A percentile compares a stretch with the other conserved stretches of the same genome.
Evolutionary conservation across 352 stramenopile genomes (phyloP).

Genomic region (Phytophthora cryptogea): DNA sequence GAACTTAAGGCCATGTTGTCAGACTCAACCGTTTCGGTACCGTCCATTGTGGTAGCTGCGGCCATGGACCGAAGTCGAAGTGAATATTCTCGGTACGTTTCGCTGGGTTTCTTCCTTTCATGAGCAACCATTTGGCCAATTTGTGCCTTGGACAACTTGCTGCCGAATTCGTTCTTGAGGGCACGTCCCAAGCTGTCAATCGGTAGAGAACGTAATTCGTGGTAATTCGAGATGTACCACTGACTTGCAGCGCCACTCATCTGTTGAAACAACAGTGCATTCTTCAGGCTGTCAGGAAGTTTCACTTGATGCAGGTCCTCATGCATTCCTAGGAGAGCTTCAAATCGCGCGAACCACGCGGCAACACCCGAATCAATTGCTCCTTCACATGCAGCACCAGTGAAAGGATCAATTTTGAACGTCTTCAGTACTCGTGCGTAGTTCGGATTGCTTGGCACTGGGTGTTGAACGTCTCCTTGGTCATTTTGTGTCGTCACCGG

Average conservation of each 20-base stretch:
- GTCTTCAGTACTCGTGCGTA: background rate
- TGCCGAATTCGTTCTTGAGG: background rate
- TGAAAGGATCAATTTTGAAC: background rate
- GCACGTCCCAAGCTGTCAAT: background rate
- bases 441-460: no score
- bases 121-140: slow-evolving; percentile 1
- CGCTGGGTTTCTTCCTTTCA: background rate
- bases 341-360: background rate
- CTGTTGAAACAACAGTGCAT: background rate
- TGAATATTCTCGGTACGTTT: slow-evolving; percentile 2
- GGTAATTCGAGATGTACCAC: background rate
- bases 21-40: background rate
- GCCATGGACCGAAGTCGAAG: slow-evolving; percentile 1
- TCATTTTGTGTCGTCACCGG: no score
- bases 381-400: background rate
- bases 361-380: slow-evolving; percentile 3
- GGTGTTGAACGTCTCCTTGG: no score
- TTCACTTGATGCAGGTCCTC: background rate
- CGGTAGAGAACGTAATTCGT: background rate
- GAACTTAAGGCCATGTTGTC: background rate
- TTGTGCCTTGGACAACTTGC: background rate
- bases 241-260: background rate
- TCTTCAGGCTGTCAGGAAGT: background rate
- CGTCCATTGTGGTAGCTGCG: background rate
- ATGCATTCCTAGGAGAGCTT: background rate